A percentile compares a stretch with the other conserved stretches of the same genome.
Conservation (phyloP, 169 alveolate genomes). For the Cryptosporidium meleagridis region DNA sequence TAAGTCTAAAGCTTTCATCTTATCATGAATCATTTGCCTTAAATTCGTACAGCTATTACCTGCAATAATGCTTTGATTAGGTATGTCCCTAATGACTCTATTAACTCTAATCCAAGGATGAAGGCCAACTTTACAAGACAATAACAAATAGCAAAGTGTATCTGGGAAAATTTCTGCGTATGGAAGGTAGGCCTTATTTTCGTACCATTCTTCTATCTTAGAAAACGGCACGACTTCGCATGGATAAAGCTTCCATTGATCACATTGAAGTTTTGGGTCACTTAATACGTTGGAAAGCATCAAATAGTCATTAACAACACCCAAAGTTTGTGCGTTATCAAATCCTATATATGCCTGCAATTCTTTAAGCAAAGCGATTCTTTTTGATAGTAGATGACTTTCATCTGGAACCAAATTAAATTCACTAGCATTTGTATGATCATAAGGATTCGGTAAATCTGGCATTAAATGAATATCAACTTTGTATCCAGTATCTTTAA, state of each 20-base stretch:
- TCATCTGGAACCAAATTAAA: conserved; percentile 1
- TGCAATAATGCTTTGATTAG: conserved; percentile 93
- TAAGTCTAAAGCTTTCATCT: conserved; percentile 85
- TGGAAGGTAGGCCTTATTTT: conserved; percentile 87
- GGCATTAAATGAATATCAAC: conserved; percentile 96
- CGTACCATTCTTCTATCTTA: conserved; percentile 89
- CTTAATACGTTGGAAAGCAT: conserved; percentile 89
- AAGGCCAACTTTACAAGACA: conserved; percentile 88
- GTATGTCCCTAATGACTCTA: conserved; percentile 93
- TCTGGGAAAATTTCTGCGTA: conserved; percentile 89
- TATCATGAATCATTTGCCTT: conserved; percentile 86
- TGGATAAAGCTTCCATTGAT: conserved; percentile 96
- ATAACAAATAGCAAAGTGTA: conserved; percentile 80
- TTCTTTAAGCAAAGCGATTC: conserved; percentile 5
- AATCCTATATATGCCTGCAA: conserved; percentile 41
- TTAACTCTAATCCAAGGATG: conserved; percentile 94
- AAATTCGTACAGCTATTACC: conserved; percentile 93
- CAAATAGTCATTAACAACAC: conserved; percentile 85
- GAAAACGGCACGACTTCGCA: conserved; percentile 95
- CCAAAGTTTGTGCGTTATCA: conserved; percentile 57
- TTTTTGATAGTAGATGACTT: not conserved
- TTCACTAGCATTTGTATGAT: conserved; percentile 34
- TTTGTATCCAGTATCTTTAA: conserved; percentile 92
- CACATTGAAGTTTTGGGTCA: conserved; percentile 91
- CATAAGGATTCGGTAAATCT: conserved; percentile 88